Evolutionary conservation across 306 rosid species (phyloP), one percentile per base, ranked within the genome.

Genomic region (Cicer chorassanicum): DNA sequence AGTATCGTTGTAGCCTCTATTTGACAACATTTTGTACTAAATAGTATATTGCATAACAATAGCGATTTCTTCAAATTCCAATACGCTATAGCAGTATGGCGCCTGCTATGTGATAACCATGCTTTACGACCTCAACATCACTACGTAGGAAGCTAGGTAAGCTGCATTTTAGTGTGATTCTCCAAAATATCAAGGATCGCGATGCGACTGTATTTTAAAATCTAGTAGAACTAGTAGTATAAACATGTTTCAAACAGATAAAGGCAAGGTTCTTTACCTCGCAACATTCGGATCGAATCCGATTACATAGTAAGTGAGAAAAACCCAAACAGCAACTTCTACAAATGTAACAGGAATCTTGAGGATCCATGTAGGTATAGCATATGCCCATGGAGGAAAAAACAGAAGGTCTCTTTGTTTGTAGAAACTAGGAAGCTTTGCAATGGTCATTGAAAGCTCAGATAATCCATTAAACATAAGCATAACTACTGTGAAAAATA

Each of bases 381-480:
- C 79, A 74, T 84, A 87, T 42, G 84, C 78, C 88, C 91, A 84
- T 55, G 88, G 69, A 68, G 91, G 88, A 74, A 60, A 87, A 81
- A 87, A 87, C 11, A 80, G 55, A 67, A 84, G 86, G 54, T 87
- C 86, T 10, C 91, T 44, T 75, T 84, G 91, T 84, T 87, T 87
- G 84, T 80, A 87, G 74, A 87, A 84, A 80, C 85, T 74, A 13
- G 88, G 87, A 72, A 87, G 88, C 75, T 87, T 85, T 1, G 75
- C 82, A 78, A 82, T 81, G 9, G 85, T 78, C 82, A 87, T 55
- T 11, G 85, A 77, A 50, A 87, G 38, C 76, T 87, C 91, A 21
- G 91, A 38, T 82, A 66, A 66, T 56, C 88, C 91, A 18, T 66
- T 66, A 21, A 66, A 66, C 71, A 66, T 66, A 44, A 66, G 11